Base-by-base conservation (phyloP, 345 rosid genomes). In the Gossypium anomalum region DNA sequence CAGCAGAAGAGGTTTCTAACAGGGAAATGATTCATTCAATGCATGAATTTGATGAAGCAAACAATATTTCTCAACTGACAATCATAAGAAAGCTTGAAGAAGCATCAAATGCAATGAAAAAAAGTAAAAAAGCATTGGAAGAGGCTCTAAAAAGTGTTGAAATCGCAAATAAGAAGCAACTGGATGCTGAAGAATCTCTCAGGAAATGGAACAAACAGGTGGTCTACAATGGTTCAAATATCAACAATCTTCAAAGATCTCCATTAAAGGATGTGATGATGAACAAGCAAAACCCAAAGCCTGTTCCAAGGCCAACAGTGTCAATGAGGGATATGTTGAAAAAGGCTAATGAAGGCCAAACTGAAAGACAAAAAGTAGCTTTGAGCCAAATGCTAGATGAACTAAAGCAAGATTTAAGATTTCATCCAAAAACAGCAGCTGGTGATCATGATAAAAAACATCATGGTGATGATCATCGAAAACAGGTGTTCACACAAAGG, bases 361-460 rank as follows among this genome's bases (percentile, higher is more conserved):
- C 70, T 0, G 93, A 84, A n/a, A 85, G 92, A 64, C 83, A 85
- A 12, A 87, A 85, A 80, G 97, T 86, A 48, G 97, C 93, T 47
- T 63, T 92, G 82, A 94, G 92, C 76, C 90, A 92, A 71, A 87
- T 94, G 97, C 92, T 94, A 65, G 87, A 89, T 76, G 93, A 90
- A 57, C 47, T 94, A 52, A 87, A 91, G 75, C 90, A 87, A 20
- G 97, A 89, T 73, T 59, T 88, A 2, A 78, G 83, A 49, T 85
- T 83, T 65, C 85, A 87, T 3, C 45, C 85, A 15, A 83, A 83
- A 76, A 60, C 76, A 1, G 92, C 41, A 34, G 41, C 41, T 34
- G 7, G 41, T 48, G 17, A 84, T 22, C 58, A 19, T 34, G 41
- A 34, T 19, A 38, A 69, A 82, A 86, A 84, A 79, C 73, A 79